Conservation (phyloP, 1,139 yeast genomes). For the Hyphopichia pseudoburtonii region DNA sequence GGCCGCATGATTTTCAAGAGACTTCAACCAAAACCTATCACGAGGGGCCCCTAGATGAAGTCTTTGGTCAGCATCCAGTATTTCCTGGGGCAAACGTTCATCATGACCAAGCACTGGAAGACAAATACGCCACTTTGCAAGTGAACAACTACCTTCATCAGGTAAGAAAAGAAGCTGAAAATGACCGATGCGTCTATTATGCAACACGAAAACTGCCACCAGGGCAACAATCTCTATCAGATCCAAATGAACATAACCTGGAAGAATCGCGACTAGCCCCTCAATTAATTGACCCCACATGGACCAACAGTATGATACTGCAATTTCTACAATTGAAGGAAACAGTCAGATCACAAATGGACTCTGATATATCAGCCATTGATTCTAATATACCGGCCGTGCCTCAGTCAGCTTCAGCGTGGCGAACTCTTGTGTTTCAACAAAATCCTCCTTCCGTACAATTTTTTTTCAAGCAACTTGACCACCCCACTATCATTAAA, state of each 20-base stretch:
- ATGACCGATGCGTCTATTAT: slow-evolving; percentile 19
- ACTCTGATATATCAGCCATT: not conserved
- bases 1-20: no score
- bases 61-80: slow-evolving; percentile 26
- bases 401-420: slow-evolving; percentile 29
- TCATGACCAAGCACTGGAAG: slow-evolving; percentile 10
- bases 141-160: slow-evolving; percentile 27
- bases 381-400: slow-evolving; percentile 9
- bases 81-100: slow-evolving; percentile 15
- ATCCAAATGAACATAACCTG: not conserved
- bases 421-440: slow-evolving; percentile 32
- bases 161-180: slow-evolving; percentile 34
- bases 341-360: slow-evolving; percentile 1
- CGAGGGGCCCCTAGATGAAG: slow-evolving; percentile 9
- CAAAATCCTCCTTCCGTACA: slow-evolving; percentile 29
- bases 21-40: slow-evolving; percentile 1
- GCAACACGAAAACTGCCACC: slow-evolving; percentile 7
- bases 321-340: slow-evolving; percentile 1
- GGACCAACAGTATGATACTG: slow-evolving; percentile 3
- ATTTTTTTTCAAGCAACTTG: slow-evolving; percentile 20
- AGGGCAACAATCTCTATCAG: slow-evolving; percentile 1
- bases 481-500: slow-evolving; percentile 35
- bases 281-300: slow-evolving; percentile 1
- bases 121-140: slow-evolving; percentile 9
- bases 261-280: not conserved